Conservation (phyloP, 371 early-diverging fungal species). For the Haplosporangium sp. region DNA sequence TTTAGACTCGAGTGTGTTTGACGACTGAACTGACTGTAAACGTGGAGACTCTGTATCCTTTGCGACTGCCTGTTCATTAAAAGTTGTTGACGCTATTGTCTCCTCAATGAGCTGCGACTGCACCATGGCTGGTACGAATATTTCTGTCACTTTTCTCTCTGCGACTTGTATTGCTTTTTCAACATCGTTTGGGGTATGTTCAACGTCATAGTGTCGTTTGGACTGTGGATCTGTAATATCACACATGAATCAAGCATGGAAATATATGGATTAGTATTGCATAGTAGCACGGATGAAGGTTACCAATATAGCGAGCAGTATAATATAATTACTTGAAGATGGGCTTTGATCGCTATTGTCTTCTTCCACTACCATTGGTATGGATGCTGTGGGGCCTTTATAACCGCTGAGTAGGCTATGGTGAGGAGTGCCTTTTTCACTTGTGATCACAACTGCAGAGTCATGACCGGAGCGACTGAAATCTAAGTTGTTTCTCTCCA, state of each 20-base stretch:
- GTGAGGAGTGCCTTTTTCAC: slow-evolving; percentile 25
- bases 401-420: slow-evolving; percentile 16
- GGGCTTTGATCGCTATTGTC: neutral
- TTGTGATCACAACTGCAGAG: slow-evolving; percentile 34
- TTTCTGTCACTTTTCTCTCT: slow-evolving; percentile 9
- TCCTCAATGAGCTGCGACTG: neutral
- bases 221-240: neutral
- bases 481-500: slow-evolving; percentile 13
- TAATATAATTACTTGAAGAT: neutral
- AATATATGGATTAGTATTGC: neutral
- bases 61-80: neutral
- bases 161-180: slow-evolving; percentile 7
- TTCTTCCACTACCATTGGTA: slow-evolving; percentile 9
- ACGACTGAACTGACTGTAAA: neutral
- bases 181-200: neutral
- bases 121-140: neutral
- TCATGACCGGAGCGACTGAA: slow-evolving; percentile 30
- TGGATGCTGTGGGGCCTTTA: neutral
- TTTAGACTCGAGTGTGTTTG: neutral
- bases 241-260: neutral
- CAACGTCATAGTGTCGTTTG: neutral
- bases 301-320: too few species aligned
- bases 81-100: neutral
- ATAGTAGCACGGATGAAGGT: too few species aligned
- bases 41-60: neutral